A percentile compares a stretch with the other conserved stretches of the same genome.
phyloP scores from a whole-genome alignment of 2,329 filamentous ascomycete species.

The Fonsecaea monophora region DNA sequence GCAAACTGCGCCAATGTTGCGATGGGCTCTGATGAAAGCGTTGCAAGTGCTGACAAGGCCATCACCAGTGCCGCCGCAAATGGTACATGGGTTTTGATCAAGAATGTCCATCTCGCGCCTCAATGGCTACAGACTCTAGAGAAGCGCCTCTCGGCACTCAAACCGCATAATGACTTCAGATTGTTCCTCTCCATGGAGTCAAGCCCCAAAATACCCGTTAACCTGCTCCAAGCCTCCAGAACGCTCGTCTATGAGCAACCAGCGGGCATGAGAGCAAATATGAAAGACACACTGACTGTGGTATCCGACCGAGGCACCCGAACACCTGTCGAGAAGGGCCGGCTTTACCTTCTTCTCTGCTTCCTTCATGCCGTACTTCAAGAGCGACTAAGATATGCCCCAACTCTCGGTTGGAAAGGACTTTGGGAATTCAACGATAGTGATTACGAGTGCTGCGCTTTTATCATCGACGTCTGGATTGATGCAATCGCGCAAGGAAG shows the following conservation, averaged over 20 bases:
- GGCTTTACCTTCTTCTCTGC: slow-evolving; percentile 87
- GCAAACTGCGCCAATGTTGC: slow-evolving; percentile 94
- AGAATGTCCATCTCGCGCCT: slow-evolving; percentile 96
- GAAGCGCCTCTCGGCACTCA: slow-evolving; percentile 94
- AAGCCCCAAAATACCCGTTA: slow-evolving; percentile 95
- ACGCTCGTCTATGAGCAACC: slow-evolving; percentile 99
- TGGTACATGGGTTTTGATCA: slow-evolving; percentile 95
- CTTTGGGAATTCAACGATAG: slow-evolving; percentile 99
- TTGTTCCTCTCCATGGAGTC: slow-evolving; percentile 98
- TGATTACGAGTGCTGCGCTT: slow-evolving; percentile 97
- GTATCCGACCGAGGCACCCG: slow-evolving; percentile 77
- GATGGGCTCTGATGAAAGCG: slow-evolving; percentile 96
- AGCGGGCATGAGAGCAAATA: slow-evolving; percentile 93
- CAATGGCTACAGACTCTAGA: slow-evolving; percentile 97
- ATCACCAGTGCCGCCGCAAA: slow-evolving; percentile 89
- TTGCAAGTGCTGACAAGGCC: slow-evolving; percentile 92
- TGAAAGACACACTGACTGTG: slow-evolving; percentile 94
- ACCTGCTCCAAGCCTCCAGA: slow-evolving; percentile 87
- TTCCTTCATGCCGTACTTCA: slow-evolving; percentile 97
- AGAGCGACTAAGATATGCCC: slow-evolving; percentile 91
- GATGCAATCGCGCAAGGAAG: slow-evolving; percentile 81
- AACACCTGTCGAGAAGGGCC: slow-evolving; percentile 85
- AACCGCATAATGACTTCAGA: slow-evolving; percentile 90
- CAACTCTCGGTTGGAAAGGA: slow-evolving; percentile 93
- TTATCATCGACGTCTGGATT: slow-evolving; percentile 95